These are phyloP conservation scores for Penicillium sp. DNA, from an alignment of 2,329 filamentous ascomycete species.

Conservation along the genomic window DNA sequence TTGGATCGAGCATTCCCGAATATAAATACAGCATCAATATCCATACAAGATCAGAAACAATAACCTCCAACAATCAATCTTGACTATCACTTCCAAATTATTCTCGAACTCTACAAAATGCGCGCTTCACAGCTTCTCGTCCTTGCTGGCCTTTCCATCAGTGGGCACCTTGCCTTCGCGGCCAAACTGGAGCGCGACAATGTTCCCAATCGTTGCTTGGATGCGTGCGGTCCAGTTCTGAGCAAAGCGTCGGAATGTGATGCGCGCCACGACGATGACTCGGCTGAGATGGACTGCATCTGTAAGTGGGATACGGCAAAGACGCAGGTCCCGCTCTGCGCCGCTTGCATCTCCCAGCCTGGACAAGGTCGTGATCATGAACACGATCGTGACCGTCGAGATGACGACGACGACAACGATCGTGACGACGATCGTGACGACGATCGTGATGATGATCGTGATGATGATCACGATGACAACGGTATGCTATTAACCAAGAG, in stretches of 20 bases:
- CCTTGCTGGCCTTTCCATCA: slow-evolving; percentile 23
- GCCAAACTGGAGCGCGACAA: slow-evolving; percentile 27
- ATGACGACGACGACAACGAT: slow-evolving; percentile 14
- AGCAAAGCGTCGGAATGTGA: slow-evolving; percentile 23
- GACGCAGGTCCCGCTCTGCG: slow-evolving; percentile 27
- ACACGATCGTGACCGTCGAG: slow-evolving; percentile 13
- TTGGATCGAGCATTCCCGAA: neutral
- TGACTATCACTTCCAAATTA: neutral
- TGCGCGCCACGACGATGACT: slow-evolving; percentile 19
- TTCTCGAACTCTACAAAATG: slow-evolving; percentile 15
- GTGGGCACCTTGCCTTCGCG: slow-evolving; percentile 18
- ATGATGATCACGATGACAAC: slow-evolving; percentile 23
- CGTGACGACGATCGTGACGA: slow-evolving; percentile 16
- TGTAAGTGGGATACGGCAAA: slow-evolving; percentile 25
- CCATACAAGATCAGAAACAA: slow-evolving; percentile 2
- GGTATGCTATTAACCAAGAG: slow-evolving; percentile 22
- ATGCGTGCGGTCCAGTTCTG: slow-evolving; percentile 23
- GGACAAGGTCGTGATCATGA: slow-evolving; percentile 11
- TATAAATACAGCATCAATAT: slow-evolving; percentile 11
- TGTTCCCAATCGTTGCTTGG: slow-evolving; percentile 26
- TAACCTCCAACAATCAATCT: neutral
- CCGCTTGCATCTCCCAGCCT: slow-evolving; percentile 31
- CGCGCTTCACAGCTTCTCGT: slow-evolving; percentile 19
- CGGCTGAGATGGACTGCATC: slow-evolving; percentile 25
- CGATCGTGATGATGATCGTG: slow-evolving; percentile 19